Evolutionary conservation across 441 rosid genomes (phyloP).

Genomic region (Adansonia rubrostipa): DNA sequence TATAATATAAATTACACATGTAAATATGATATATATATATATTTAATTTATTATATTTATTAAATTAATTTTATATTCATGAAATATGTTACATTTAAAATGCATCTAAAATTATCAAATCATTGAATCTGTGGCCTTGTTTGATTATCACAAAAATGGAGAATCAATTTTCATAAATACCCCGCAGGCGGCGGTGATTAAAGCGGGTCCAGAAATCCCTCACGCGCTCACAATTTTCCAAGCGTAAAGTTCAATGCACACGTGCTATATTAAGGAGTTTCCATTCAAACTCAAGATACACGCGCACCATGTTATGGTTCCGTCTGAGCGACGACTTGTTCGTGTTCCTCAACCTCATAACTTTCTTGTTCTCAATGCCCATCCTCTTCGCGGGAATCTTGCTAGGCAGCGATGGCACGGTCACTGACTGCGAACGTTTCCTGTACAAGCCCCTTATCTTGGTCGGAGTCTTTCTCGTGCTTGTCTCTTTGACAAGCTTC

Average conservation of each 20-base stretch:
- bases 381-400: slow-evolving; percentile 61
- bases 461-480: slow-evolving; percentile 62
- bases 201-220: background rate
- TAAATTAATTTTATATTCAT: no score
- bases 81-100: no score
- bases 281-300: background rate
- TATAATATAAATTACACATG: no score
- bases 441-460: slow-evolving; percentile 63
- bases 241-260: background rate
- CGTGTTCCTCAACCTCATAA: slow-evolving; percentile 63
- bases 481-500: slow-evolving; percentile 67
- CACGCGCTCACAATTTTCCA: background rate
- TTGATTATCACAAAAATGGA: background rate
- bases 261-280: background rate
- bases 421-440: slow-evolving; percentile 67
- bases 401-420: slow-evolving; percentile 47
- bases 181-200: background rate
- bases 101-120: no score
- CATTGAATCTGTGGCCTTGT: no score
- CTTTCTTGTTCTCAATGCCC: slow-evolving; percentile 62
- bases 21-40: no score
- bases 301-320: slow-evolving; percentile 32
- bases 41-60: no score
- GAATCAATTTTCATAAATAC: background rate
- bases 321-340: slow-evolving; percentile 59